Base-by-base conservation (phyloP, 768 basidiomycete species). In the Tylopilus subfusipes region DNA sequence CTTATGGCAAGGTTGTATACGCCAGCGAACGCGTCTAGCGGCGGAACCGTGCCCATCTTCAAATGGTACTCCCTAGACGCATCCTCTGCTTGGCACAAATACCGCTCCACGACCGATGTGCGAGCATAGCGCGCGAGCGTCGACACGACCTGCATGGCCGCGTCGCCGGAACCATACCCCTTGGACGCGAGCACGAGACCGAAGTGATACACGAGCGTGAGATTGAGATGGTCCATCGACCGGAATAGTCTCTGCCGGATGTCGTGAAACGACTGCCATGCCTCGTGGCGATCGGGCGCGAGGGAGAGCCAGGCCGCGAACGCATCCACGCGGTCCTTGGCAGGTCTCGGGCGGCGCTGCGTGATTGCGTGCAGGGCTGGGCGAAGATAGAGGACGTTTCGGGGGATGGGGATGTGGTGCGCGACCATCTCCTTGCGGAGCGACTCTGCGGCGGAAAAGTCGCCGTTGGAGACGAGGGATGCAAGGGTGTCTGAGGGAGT, bases 291-390 rank as follows among this genome's bases (percentile, higher is more conserved):
- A 33, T 68, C 59, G 5, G 81, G 80, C 13, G 73, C 60, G 39
- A 81, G 69, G 5, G 71, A 66, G 48, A 80, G 61, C 82, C 82
- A 83, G 14, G 63, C 54, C 42, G 75, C 73, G n/a, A 70, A 70
- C 2, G 53, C 22, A 2, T 62, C 61, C 31, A 54, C 3, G n/a
- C 64, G 60, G 9, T 55, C 33, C 51, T 53, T 12, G 60, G 43
- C 14, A 56, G 68, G 53, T 34, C 62, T 59, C 21, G 53, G 52
- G 5, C 54, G 48, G 13, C 58, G 58, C 18, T 50, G 53, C 1
- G 55, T 57, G 42, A 80, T 64, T 16, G 67, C 63, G 50, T 72
- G 51, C 1, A 68, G 40, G 3, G 78, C 79, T 12, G 72, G 75
- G 14, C 47, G 57, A 53, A 69, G 70, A 63, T 78, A 82, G 33